Percentiles rank a stretch among this genome's conserved stretches.
Evolutionary conservation across 805 yeast genomes (phyloP).

Genomic region (Scheffersomyces amazonensis): DNA sequence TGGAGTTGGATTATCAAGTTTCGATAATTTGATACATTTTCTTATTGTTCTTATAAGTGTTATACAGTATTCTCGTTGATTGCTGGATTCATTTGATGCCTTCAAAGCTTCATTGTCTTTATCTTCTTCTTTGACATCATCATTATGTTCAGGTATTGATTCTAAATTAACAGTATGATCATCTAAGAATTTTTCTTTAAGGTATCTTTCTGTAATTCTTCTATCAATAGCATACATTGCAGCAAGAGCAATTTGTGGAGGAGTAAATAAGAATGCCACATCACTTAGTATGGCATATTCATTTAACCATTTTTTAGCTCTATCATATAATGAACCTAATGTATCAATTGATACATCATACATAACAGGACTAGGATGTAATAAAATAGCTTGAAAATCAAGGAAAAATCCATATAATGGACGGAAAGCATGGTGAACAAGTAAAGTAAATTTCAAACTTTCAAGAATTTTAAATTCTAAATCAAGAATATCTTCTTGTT

Average conservation of each 20-base stretch:
- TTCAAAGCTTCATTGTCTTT: slow-evolving; percentile 1
- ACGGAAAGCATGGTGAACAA: slow-evolving; percentile 84
- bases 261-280: slow-evolving; percentile 74
- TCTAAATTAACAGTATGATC: slow-evolving; percentile 12
- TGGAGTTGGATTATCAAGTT: slow-evolving; percentile 42
- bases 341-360: slow-evolving; percentile 48
- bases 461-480: slow-evolving; percentile 77
- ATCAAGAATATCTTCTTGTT: slow-evolving; percentile 64
- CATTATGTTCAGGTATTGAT: slow-evolving; percentile 7
- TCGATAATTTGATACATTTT: slow-evolving; percentile 48
- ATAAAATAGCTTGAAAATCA: slow-evolving; percentile 67
- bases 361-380: slow-evolving; percentile 41
- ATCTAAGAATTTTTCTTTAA: slow-evolving; percentile 56
- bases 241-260: slow-evolving; percentile 94
- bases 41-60: slow-evolving; percentile 43
- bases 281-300: slow-evolving; percentile 71
- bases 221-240: slow-evolving; percentile 69
- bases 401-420: slow-evolving; percentile 94
- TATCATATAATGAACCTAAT: slow-evolving; percentile 68
- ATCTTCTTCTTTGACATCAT: slow-evolving; percentile 9
- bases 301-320: slow-evolving; percentile 61
- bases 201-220: slow-evolving; percentile 61
- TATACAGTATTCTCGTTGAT: slow-evolving; percentile 34
- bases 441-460: slow-evolving; percentile 71
- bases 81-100: slow-evolving; percentile 1